A percentile compares a stretch with the other conserved stretches of the same genome.
Conservation (phyloP, 805 yeast species). For the Ogataea siamensis region DNA sequence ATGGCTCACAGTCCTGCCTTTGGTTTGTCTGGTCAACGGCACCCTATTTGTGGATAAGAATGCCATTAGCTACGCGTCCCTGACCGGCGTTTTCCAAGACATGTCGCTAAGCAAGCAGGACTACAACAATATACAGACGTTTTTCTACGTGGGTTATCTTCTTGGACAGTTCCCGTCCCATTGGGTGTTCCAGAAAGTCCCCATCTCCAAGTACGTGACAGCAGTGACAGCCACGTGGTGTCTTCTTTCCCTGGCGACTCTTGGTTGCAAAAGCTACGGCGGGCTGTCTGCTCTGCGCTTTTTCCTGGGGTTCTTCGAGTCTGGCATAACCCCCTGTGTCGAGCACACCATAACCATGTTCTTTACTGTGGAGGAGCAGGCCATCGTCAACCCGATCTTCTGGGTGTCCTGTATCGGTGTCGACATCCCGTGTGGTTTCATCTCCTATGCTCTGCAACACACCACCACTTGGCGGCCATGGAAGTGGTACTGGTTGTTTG, state of each 20-base stretch:
- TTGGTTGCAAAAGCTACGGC: constrained; percentile 26
- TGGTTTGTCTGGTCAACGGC: constrained; percentile 40
- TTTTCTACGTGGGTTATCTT: constrained; percentile 48
- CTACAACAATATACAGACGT: constrained; percentile 46
- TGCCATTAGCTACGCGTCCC: constrained; percentile 46
- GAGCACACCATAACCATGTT: constrained; percentile 38
- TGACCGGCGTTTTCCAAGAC: constrained; percentile 46
- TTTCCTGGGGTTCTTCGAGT: constrained; percentile 37
- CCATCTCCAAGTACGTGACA: constrained; percentile 18
- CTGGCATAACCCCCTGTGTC: constrained; percentile 22
- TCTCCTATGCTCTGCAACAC: constrained; percentile 26
- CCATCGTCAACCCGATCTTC: constrained; percentile 48
- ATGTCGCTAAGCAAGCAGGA: constrained; percentile 40
- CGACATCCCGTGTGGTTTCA: constrained; percentile 39
- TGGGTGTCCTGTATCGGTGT: constrained; percentile 46
- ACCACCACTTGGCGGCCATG: constrained; percentile 34
- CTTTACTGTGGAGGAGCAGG: constrained; percentile 42
- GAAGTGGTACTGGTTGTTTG: constrained; percentile 52
- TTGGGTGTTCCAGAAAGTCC: constrained; percentile 39
- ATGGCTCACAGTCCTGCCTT: constrained; percentile 35
- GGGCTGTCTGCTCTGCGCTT: constrained; percentile 37
- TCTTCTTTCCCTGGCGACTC: constrained; percentile 10
- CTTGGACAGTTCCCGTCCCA: constrained; percentile 45
- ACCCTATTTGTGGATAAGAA: constrained; percentile 53
- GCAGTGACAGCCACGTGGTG: constrained; percentile 8